These are phyloP conservation scores for Radiomyces spectabilis DNA, from an alignment of 192 early-diverging fungal genomes.

Conservation along the genomic window DNA sequence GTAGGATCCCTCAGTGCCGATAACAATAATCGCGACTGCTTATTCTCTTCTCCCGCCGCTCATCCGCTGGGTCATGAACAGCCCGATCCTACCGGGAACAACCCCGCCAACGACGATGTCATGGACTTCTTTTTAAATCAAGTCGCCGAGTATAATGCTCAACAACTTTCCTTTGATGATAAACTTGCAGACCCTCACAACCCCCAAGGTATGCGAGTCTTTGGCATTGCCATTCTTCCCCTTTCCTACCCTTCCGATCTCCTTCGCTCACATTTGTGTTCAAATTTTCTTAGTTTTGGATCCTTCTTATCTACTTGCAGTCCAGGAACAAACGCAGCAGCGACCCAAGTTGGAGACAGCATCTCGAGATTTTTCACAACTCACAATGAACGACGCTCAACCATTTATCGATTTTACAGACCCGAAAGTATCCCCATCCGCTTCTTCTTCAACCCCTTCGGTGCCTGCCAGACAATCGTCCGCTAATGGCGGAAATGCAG, in stretches of 20 bases:
- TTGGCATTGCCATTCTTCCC: background rate
- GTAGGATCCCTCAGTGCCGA: background rate
- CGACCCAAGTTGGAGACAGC: background rate
- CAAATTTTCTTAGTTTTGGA: no score
- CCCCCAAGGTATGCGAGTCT: background rate
- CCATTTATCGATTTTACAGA: no score
- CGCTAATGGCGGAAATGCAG: background rate
- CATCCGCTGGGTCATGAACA: no score
- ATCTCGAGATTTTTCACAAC: background rate
- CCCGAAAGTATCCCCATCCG: no score
- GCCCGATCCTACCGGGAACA: background rate
- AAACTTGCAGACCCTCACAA: background rate
- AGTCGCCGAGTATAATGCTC: slow-evolving; percentile 19
- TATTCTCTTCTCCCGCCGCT: background rate
- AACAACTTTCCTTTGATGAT: slow-evolving; percentile 15
- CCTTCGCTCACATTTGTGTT: no score
- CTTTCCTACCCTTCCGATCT: background rate
- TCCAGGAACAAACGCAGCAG: no score
- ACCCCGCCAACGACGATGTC: background rate
- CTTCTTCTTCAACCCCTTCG: background rate
- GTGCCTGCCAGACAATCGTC: background rate
- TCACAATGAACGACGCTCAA: no score
- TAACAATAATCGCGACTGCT: background rate
- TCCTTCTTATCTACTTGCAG: background rate
- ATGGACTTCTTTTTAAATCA: slow-evolving; percentile 24